Evolutionary conservation across 805 yeast species (phyloP), one percentile per base, ranked within the genome.

Genomic region (Saccharomycopsis sp.): DNA sequence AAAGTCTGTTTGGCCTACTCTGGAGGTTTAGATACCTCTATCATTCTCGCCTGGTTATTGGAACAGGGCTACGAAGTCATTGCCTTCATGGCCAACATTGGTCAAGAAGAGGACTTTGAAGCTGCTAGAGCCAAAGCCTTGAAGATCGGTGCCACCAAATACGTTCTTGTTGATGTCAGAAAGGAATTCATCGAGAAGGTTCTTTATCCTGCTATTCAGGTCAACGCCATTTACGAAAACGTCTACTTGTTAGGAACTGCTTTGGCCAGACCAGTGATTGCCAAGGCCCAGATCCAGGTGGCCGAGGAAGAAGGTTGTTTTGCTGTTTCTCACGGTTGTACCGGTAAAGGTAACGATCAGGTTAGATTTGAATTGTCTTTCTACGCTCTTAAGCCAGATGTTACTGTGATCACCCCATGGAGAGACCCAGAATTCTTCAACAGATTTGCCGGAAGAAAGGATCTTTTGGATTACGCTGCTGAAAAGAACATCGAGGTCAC

Each of bases 301-400:
- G 99, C 99, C 63, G 96, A 91, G 78, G 82, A 88, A 69, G 96
- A 94, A 75, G 97, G 97, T 64, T 94, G 99, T 81, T 91, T 93
- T 68, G 98, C 98, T 56, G 99, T 94, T 54, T 85, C 97, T 54
- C 99, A 94, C 75, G 99, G 99, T 64, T 94, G 99, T 79, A 94
- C 99, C 66, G 99, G 99, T 78, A 94, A 94, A 80, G 99, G 99
- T 78, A 94, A 94, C 73, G 99, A 94, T 76, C 99, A 94, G 79
- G 97, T 94, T 65, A 87, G 99, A 77, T 94, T 94, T 73, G 99
- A 94, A 78, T 80, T 94, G 62, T 86, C 96, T 7, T 94, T 94
- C 82, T 94, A 94, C 75, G 99, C 98, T 42, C 83, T 94, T 74
- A 92, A 94, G 78, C 99, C 99, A 50, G 98, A 92, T 70, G 96